Base-by-base conservation (phyloP, 139 green algal species). In the Chlorella sp. region DNA sequence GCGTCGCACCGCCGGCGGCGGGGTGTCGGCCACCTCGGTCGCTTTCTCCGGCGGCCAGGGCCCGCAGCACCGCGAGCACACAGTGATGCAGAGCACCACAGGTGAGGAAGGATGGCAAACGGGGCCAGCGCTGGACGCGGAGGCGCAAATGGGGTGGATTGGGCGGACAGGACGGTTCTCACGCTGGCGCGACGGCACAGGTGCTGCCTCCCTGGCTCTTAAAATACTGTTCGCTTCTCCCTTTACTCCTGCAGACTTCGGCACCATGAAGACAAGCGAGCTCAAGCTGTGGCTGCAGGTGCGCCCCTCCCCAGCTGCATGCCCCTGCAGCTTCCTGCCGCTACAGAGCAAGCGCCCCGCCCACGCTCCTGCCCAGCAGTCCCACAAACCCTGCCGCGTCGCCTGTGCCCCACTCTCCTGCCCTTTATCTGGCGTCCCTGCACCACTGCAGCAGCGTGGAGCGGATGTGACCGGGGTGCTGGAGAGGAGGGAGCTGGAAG, bases 191-290 rank as follows among this genome's bases (percentile, higher is more conserved):
- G 48, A 9, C 48, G 48, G 48, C 48, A 57, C 48, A 57, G 48
- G 48, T 57, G 48, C 18, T 81, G 75, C 75, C 34, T 53, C 36
- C 36, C 75, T 0, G 16, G 15, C 75, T 81, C 36, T 36, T 11
- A 40, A 11, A 36, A 16, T 1, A 2, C 75, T 30, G 75, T 34
- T 81, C 36, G 9, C 4, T 30, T 36, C 3, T 28, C 36, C 12
- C 53, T 30, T 21, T 2, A 32, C 53, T 76, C 12, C 3, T 66
- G 53, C 77, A 77, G 76, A 86, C 37, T 66, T 68, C 26, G 32
- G 79, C 37, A 61, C 69, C 2, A 90, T 90, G 86, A 86, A 34
- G 57, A 86, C 60, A 0, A 78, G 75, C 28, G 86, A 90, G 21
- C 77, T 90, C 26, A 77, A 86, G 53, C 73, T 37, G 15, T 88